These are phyloP conservation scores for Dioscorea cayenensis DNA, from an alignment of 116 monocot species.

Conservation along the genomic window DNA sequence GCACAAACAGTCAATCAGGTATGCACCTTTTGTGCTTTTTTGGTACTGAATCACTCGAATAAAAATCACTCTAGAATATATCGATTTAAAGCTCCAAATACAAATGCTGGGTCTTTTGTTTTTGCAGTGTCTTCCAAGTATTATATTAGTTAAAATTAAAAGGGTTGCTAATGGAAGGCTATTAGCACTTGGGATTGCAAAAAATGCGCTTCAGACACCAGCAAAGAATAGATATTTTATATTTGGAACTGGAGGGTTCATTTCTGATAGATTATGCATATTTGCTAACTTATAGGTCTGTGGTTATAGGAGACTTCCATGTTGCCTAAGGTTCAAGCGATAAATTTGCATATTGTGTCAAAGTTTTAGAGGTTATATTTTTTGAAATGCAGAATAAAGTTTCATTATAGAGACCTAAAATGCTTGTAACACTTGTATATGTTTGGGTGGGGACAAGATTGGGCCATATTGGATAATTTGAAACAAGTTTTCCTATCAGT, in stretches of 20 bases:
- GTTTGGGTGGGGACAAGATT: too few relatives aligned
- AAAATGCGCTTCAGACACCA: too few relatives aligned
- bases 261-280: background rate
- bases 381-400: background rate
- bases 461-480: too few relatives aligned
- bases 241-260: background rate
- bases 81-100: too few relatives aligned
- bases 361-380: background rate
- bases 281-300: background rate
- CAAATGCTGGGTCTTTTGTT: too few relatives aligned
- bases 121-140: too few relatives aligned
- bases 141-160: too few relatives aligned
- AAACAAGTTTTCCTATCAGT: too few relatives aligned
- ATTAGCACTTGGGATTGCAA: too few relatives aligned
- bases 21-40: background rate
- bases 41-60: background rate
- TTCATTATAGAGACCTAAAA: too few relatives aligned
- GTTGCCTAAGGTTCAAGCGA: background rate
- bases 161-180: too few relatives aligned
- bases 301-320: background rate
- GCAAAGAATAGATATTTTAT: background rate
- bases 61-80: background rate
- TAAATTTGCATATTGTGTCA: background rate
- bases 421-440: too few relatives aligned
- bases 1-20: slow-evolving; percentile 92